Evolutionary conservation across 1,284 basidiomycete species (phyloP), one percentile per base, ranked within the genome.

Genomic region (Ceratobasidium papillatum): DNA sequence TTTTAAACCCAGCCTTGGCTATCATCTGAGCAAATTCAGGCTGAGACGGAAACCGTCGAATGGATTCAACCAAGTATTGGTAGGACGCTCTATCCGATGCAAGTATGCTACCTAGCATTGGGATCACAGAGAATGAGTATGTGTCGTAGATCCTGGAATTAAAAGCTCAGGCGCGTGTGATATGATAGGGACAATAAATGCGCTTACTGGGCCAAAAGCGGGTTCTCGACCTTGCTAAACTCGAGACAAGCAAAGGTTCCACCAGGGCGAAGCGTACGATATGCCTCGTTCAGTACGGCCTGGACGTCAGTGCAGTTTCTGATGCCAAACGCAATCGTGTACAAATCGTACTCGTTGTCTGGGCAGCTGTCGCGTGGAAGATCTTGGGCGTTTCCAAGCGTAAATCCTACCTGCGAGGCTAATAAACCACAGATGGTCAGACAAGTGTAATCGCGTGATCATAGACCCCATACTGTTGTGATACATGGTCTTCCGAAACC

Each of bases 251-350:
- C 94, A 82, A 99, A 98, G 4, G 90, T 93, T 71, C 96, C 98
- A 78, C 98, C 98, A 0, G 97, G 97, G 83, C 98, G 99, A 69
- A 99, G 87, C 12, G 99, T 96, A 22, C 98, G 90, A 82, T 98
- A 86, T 3, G 98, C 98, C 82, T 99, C 96, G 76, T 87, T 86
- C 54, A 99, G 86, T 19, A 96, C 98, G 30, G 90, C 90, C 11
- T 94, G 92, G 77, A 99, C 89, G 73, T 94, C 94, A 9, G 98
- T 99, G 86, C 95, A 98, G 82, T 99, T 99, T 66, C 98, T 89
- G 78, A 99, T 99, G 41, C 98, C 97, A 81, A 99, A 99, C 0
- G 98, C 96, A 80, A 99, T 99, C 27, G 98, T 99, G 85, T 98
- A 99, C 19, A 99, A 85, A 83, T 99, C 96, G 78, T 98, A 94